Evolutionary conservation across 257 asterid genomes (phyloP), one percentile per base, ranked within the genome.

Genomic region (Apocynum venetum): DNA sequence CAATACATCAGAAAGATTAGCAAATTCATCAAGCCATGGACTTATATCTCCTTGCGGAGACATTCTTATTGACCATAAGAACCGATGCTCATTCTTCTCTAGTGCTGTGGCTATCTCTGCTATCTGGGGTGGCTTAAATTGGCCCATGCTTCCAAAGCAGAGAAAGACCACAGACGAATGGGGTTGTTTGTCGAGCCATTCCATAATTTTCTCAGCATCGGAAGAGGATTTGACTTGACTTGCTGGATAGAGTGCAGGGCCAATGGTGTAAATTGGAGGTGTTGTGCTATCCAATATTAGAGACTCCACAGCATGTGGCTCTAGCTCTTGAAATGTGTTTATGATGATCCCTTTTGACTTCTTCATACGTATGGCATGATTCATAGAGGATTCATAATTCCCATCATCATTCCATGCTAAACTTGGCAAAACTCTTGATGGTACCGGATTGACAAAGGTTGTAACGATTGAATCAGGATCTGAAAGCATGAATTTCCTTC

Each of bases 341-440:
- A 73, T 35, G 63, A 73, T 20, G 11, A 73, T 48, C n/a, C 76
- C 76, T 20, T 72, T 73, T 48, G 76, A n/a, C 44, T 25, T 36
- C 25, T 73, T 73, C 20, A 47, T 17, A 15, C 59, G 20, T 4
- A 14, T 1, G 31, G 64, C 76, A 52, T 48, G 76, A 14, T 51
- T 47, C 25, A 73, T 2, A 36, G 7, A 73, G 1, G 25, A 6
- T 7, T 3, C 8, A 14, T 35, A 51, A 5, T 40, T 9, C 11
- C 2, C 15, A 49, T 46, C 76, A 8, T 73, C 46, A 6, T 73
- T 49, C 8, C 51, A n/a, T 8, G 6, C 71, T 20, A 73, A 49
- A 35, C 40, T 1, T 9, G 76, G 76, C n/a, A 52, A 9, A n/a
- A 25, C 6, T 0, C 31, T n/a, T 13, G 76, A 48, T 4, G 76